Conservation (phyloP, 495 filamentous ascomycete species). For the Hypoxylon perforatum region DNA sequence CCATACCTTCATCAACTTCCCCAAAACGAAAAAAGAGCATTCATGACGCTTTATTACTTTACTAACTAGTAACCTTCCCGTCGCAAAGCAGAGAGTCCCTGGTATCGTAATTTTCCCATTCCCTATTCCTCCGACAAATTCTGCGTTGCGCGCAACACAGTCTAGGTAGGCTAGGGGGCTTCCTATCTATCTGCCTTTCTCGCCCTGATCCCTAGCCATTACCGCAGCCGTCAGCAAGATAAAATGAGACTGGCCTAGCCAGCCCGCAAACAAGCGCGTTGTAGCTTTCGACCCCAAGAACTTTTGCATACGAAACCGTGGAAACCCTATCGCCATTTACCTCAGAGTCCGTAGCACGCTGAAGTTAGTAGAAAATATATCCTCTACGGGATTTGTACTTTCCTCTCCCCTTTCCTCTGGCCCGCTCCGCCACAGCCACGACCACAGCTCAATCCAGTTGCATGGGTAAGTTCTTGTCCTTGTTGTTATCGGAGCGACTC, state of each 20-base stretch:
- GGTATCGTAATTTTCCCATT: neutral
- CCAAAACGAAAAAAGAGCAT: neutral
- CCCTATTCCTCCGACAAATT: neutral
- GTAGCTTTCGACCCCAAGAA: too few relatives aligned
- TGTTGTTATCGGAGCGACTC: slow-evolving; percentile 12
- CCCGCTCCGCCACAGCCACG: too few relatives aligned
- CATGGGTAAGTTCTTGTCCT: neutral
- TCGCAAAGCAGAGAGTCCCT: neutral
- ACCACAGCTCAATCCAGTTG: too few relatives aligned
- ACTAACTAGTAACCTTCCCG: neutral
- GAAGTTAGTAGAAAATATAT: too few relatives aligned
- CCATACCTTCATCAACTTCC: neutral
- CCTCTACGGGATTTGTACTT: too few relatives aligned
- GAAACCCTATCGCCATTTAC: too few relatives aligned
- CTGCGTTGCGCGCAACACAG: neutral
- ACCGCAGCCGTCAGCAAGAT: too few relatives aligned
- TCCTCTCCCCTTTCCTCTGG: too few relatives aligned
- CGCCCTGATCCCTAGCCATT: neutral
- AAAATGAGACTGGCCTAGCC: too few relatives aligned
- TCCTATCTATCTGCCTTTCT: neutral
- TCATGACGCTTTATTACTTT: neutral
- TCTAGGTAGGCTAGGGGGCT: neutral
- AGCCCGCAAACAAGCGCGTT: too few relatives aligned
- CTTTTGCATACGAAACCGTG: too few relatives aligned
- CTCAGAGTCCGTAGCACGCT: too few relatives aligned